A percentile compares a stretch with the other conserved stretches of the same genome.
Evolutionary conservation across 1,139 yeast genomes (phyloP).

Genomic region (Candida buenavistaensis): DNA sequence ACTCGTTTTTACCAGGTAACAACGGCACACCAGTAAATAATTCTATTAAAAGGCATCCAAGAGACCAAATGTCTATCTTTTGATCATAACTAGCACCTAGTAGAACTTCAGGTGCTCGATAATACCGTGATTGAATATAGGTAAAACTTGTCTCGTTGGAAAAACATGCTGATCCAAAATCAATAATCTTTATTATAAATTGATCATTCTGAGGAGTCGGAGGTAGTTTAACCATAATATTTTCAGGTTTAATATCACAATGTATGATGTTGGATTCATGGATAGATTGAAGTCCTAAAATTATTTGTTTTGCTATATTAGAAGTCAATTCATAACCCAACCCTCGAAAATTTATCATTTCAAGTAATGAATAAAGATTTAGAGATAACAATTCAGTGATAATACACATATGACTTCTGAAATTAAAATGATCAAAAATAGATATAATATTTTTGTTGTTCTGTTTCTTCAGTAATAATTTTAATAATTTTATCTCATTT

Average conservation of each 20-base stretch:
- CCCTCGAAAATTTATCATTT: conserved; percentile 62
- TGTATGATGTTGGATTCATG: conserved; percentile 64
- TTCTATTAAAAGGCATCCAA: conserved; percentile 71
- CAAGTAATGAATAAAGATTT: conserved; percentile 67
- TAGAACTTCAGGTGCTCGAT: conserved; percentile 77
- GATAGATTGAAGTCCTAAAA: conserved; percentile 60
- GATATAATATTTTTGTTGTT: conserved; percentile 38
- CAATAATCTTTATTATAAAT: conserved; percentile 55
- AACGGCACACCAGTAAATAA: conserved; percentile 65
- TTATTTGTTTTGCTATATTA: conserved; percentile 53
- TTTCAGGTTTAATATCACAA: conserved; percentile 78
- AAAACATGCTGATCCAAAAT: conserved; percentile 63
- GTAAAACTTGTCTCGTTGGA: conserved; percentile 49
- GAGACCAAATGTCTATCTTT: conserved; percentile 79
- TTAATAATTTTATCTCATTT: conserved; percentile 71
- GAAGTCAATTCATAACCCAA: conserved; percentile 52
- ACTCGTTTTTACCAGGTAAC: conserved; percentile 70
- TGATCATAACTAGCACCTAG: conserved; percentile 73
- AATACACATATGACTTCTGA: conserved; percentile 82
- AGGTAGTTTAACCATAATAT: conserved; percentile 53
- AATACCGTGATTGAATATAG: conserved; percentile 64
- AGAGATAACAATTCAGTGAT: conserved; percentile 71
- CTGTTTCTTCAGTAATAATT: conserved; percentile 34
- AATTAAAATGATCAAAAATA: conserved; percentile 58
- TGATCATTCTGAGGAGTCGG: conserved; percentile 15